These are phyloP conservation scores for Tolypocladium album DNA, from an alignment of 2,329 filamentous ascomycete species.

Conservation along the genomic window DNA sequence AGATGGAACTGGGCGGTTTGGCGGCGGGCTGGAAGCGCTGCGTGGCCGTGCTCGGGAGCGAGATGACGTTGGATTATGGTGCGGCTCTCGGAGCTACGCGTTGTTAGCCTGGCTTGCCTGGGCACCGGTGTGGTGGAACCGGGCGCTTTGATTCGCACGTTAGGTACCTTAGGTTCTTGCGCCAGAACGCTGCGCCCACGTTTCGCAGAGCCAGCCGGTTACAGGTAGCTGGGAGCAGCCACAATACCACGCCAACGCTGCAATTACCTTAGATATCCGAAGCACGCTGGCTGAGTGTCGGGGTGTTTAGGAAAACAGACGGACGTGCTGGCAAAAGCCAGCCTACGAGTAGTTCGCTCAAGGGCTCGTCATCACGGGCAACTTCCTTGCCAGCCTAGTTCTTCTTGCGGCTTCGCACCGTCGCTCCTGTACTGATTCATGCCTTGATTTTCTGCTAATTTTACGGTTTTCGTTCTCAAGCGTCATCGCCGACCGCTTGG, in stretches of 20 bases:
- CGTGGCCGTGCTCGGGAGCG: not conserved
- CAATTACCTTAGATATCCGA: too few species aligned
- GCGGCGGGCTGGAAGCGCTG: not conserved
- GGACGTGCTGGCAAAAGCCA: too few species aligned
- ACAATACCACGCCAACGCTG: too few species aligned
- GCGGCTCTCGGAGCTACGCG: not conserved
- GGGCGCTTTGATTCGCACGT: too few species aligned
- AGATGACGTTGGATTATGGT: not conserved
- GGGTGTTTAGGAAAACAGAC: too few species aligned
- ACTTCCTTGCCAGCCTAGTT: not conserved
- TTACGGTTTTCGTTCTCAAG: conserved; percentile 16
- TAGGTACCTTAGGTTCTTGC: not conserved
- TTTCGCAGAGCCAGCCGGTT: too few species aligned
- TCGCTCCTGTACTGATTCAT: not conserved
- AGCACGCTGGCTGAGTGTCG: too few species aligned
- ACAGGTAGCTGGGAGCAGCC: too few species aligned
- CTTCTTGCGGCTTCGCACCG: not conserved
- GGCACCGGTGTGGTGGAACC: too few species aligned
- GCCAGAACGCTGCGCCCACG: not conserved
- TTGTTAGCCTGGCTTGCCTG: too few species aligned
- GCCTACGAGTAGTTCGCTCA: too few species aligned
- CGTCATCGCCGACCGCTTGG: conserved; percentile 37
- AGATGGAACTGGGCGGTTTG: not conserved
- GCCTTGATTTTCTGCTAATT: conserved; percentile 7
- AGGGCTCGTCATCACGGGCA: not conserved